A percentile compares a stretch with the other conserved stretches of the same genome.
Evolutionary conservation across 1,284 basidiomycete species (phyloP).

Genomic region (Testicularia cyperi): DNA sequence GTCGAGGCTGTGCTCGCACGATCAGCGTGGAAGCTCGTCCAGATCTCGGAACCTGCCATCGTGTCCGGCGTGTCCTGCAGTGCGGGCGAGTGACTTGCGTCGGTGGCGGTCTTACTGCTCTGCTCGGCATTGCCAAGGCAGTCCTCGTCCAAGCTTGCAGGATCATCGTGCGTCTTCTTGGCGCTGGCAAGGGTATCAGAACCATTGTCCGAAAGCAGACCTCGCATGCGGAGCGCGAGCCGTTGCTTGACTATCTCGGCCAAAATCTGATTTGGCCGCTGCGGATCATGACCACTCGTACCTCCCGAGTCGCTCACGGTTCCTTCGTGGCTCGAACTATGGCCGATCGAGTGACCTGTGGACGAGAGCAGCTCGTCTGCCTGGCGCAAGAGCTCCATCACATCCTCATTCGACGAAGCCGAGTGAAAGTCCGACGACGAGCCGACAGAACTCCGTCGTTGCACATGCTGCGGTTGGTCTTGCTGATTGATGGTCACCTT

Average conservation of each 20-base stretch:
- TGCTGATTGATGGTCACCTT: too few species aligned
- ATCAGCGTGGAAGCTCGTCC: slow-evolving; percentile 29
- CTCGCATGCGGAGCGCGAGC: slow-evolving; percentile 3
- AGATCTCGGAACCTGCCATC: slow-evolving; percentile 28
- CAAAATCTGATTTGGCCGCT: slow-evolving; percentile 8
- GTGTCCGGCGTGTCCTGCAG: slow-evolving; percentile 31
- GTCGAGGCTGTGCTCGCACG: slow-evolving; percentile 25
- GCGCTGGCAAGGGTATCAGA: too few species aligned
- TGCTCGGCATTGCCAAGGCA: too few species aligned
- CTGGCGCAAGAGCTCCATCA: slow-evolving; percentile 20
- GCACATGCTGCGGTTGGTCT: too few species aligned
- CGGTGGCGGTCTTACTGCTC: background rate
- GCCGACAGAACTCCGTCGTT: too few species aligned
- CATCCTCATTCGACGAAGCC: too few species aligned
- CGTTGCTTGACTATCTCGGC: slow-evolving; percentile 13
- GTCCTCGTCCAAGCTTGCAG: too few species aligned
- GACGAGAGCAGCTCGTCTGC: slow-evolving; percentile 30
- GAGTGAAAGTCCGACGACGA: too few species aligned
- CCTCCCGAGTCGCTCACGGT: slow-evolving; percentile 19
- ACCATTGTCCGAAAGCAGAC: background rate
- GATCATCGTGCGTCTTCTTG: too few species aligned
- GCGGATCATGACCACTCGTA: slow-evolving; percentile 25
- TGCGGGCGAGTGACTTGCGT: slow-evolving; percentile 3
- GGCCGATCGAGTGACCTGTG: slow-evolving; percentile 18
- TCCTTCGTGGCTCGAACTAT: slow-evolving; percentile 17